Evolutionary conservation across 371 early-diverging fungal genomes (phyloP).

Genomic region (Polyrhizophydium stewartii): DNA sequence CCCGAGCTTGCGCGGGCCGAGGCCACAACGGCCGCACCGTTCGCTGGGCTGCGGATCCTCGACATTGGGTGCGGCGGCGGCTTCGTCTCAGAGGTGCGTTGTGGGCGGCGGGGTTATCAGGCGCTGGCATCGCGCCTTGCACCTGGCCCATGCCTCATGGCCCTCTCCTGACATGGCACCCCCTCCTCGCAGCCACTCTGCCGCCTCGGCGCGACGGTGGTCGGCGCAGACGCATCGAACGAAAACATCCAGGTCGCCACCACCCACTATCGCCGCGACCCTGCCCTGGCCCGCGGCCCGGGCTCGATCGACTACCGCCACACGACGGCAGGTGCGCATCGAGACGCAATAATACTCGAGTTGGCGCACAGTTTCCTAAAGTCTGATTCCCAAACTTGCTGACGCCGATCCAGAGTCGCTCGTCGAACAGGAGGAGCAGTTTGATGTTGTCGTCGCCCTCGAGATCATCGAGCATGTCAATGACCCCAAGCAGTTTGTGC

Average conservation of each 20-base stretch:
- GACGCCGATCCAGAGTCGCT: conserved; percentile 21
- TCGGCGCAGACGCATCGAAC: conserved; percentile 82
- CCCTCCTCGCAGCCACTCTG: conserved; percentile 72
- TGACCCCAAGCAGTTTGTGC: conserved; percentile 67
- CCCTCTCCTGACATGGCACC: too few species aligned
- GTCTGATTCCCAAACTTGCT: neutral
- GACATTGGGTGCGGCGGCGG: conserved; percentile 97
- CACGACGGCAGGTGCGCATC: conserved; percentile 59
- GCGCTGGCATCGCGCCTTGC: neutral
- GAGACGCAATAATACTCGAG: neutral
- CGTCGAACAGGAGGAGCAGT: conserved; percentile 45
- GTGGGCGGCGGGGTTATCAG: neutral
- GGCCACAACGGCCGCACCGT: conserved; percentile 28
- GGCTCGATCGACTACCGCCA: conserved; percentile 63
- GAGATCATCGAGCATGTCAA: conserved; percentile 94
- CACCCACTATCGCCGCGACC: conserved; percentile 56
- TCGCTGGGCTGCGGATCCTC: conserved; percentile 62
- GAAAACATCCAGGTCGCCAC: conserved; percentile 81
- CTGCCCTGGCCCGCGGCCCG: conserved; percentile 32
- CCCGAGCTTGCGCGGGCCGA: neutral
- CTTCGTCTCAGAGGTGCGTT: conserved; percentile 72
- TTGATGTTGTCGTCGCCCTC: conserved; percentile 81
- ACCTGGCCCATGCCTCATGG: too few species aligned
- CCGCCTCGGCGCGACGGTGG: conserved; percentile 75
- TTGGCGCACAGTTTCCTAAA: neutral